These are phyloP conservation scores for Mycena polygramma DNA, from an alignment of 768 basidiomycete genomes.

Conservation along the genomic window DNA sequence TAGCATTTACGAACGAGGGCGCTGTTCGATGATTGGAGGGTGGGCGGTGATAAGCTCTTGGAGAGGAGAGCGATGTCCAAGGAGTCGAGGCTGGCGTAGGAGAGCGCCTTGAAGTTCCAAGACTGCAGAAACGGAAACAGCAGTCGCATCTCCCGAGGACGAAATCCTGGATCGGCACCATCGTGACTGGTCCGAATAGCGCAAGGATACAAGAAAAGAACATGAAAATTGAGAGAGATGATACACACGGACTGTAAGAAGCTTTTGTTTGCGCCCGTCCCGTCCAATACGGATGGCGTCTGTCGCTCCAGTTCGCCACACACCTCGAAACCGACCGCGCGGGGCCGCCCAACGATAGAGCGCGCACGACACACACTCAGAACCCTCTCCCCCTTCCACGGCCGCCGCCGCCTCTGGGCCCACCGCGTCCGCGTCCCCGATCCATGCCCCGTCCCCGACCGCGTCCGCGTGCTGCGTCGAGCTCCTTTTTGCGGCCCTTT, in stretches of 20 bases:
- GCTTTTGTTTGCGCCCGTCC: slow-evolving; percentile 6
- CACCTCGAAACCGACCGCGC: background rate
- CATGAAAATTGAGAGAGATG: background rate
- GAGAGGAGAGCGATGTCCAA: too few species aligned
- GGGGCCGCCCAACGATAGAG: too few species aligned
- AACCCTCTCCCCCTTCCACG: slow-evolving; percentile 58
- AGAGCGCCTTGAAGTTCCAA: too few species aligned
- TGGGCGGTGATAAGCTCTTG: too few species aligned
- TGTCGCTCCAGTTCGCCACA: background rate
- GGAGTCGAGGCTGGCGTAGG: too few species aligned
- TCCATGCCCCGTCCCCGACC: slow-evolving; percentile 62
- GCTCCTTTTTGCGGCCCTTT: slow-evolving; percentile 90
- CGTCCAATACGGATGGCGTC: background rate
- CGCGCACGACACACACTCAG: background rate
- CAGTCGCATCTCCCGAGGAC: too few species aligned
- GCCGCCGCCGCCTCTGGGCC: slow-evolving; percentile 66
- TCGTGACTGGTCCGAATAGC: too few species aligned
- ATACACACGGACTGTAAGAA: slow-evolving; percentile 19
- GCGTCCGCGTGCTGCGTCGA: slow-evolving; percentile 71
- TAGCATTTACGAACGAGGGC: too few species aligned
- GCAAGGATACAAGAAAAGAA: slow-evolving; percentile 11
- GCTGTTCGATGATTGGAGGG: too few species aligned
- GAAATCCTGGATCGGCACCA: too few species aligned
- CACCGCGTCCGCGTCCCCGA: slow-evolving; percentile 60
- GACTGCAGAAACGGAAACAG: too few species aligned